A percentile compares a stretch with the other conserved stretches of the same genome.
Evolutionary conservation across 306 rosid species (phyloP).

Genomic region (Parietaria judaica): DNA sequence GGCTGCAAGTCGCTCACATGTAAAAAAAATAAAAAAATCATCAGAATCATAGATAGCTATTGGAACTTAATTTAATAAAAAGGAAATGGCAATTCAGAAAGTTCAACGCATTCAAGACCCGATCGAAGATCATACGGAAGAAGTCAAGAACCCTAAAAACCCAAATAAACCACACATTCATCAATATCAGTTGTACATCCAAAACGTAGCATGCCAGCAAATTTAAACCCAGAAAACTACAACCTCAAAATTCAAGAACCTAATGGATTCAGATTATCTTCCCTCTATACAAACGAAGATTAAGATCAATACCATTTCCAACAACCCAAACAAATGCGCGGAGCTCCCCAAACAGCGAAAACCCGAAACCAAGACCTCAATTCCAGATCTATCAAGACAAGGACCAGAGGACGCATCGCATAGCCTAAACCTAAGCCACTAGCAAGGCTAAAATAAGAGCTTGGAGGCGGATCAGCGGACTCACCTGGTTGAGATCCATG

Average conservation of each 20-base stretch:
- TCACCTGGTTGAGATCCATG: conserved; percentile 39
- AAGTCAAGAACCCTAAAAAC: too few relatives aligned
- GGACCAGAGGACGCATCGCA: not conserved
- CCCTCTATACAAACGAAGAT: too few relatives aligned
- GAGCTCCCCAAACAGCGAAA: not conserved
- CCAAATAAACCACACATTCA: too few relatives aligned
- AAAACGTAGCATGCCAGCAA: too few relatives aligned
- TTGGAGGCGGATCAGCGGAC: conserved; percentile 15
- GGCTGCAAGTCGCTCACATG: conserved; percentile 39
- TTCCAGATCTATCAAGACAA: conserved; percentile 7
- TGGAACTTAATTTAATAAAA: too few relatives aligned
- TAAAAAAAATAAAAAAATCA: too few relatives aligned
- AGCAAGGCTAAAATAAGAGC: not conserved
- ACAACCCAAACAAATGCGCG: conserved; percentile 10
- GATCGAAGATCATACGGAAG: too few relatives aligned
- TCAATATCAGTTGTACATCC: too few relatives aligned
- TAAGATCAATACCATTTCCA: not conserved
- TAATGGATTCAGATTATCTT: not conserved
- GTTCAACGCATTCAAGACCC: too few relatives aligned
- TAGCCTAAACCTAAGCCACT: not conserved
- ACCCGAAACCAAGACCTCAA: not conserved
- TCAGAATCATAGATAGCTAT: not conserved
- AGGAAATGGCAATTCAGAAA: too few relatives aligned
- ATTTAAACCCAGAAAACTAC: too few relatives aligned
- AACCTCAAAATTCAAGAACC: not conserved